phyloP scores from a whole-genome alignment of 1,284 basidiomycete species.

The Xanthoconium separans region DNA sequence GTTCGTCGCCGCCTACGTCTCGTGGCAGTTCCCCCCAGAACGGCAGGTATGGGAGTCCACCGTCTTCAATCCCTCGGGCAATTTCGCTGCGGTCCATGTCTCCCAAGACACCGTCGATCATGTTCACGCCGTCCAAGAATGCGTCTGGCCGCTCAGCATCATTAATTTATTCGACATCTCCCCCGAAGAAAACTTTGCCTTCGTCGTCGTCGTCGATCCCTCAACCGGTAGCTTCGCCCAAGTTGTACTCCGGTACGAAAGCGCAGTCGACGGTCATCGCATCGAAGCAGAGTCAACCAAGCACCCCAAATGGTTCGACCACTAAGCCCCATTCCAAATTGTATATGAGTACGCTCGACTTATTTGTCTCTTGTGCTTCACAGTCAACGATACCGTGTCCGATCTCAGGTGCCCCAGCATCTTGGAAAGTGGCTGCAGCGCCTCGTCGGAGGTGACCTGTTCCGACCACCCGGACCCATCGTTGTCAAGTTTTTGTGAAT shows the following conservation, averaged over 20 bases:
- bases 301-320: constrained; percentile 54
- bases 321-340: constrained; percentile 44
- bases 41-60: constrained; percentile 30
- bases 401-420: constrained; percentile 29
- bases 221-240: constrained; percentile 45
- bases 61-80: constrained; percentile 55
- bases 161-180: constrained; percentile 36
- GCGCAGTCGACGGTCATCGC: constrained; percentile 9
- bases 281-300: constrained; percentile 34
- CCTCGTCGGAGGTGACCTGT: constrained; percentile 28
- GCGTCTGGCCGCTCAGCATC: constrained; percentile 22
- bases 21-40: constrained; percentile 6
- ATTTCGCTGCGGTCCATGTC: constrained; percentile 35
- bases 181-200: constrained; percentile 43
- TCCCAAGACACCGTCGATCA: constrained; percentile 28
- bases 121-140: constrained; percentile 25
- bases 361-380: constrained; percentile 38
- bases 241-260: constrained; percentile 19
- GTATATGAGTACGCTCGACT: constrained; percentile 55
- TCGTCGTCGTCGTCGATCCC: constrained; percentile 57
- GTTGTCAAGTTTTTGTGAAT: constrained; percentile 24
- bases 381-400: constrained; percentile 40
- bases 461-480: constrained; percentile 1
- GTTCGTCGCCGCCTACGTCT: constrained; percentile 15
- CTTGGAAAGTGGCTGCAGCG: constrained; percentile 18